phyloP scores from a whole-genome alignment of 148 eudicot genomes.

The Camellia japonica region DNA sequence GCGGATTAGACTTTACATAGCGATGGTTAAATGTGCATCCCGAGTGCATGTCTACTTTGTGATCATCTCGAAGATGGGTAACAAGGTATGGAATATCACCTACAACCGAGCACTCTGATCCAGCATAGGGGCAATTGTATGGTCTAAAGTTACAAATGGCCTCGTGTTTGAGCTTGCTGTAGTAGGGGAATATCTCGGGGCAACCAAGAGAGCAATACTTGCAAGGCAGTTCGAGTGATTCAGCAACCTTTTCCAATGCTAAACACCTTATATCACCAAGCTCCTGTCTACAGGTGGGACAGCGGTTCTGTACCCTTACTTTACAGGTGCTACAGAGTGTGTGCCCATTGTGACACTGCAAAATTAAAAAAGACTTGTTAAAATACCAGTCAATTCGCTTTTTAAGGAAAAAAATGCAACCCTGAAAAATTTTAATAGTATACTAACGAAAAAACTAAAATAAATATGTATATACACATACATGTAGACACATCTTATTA shows the following conservation, averaged over 20 bases:
- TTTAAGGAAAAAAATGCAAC: not conserved
- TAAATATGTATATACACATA: not conserved
- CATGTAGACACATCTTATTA: not conserved
- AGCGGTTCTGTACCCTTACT: conserved; percentile 75
- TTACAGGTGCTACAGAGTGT: conserved; percentile 86
- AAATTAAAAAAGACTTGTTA: conserved; percentile 12
- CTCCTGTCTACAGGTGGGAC: conserved; percentile 85
- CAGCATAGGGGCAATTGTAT: conserved; percentile 82
- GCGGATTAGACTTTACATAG: conserved; percentile 87
- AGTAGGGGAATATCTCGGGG: conserved; percentile 81
- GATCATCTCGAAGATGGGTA: conserved; percentile 75
- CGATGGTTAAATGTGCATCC: conserved; percentile 92
- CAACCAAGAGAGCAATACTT: conserved; percentile 70
- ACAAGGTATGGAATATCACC: conserved; percentile 77
- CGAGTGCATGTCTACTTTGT: conserved; percentile 90
- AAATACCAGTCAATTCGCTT: not conserved
- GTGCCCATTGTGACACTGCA: conserved; percentile 87
- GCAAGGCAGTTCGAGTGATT: conserved; percentile 87
- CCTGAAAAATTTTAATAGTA: not conserved
- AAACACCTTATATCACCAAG: conserved; percentile 87
- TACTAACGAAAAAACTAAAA: not conserved
- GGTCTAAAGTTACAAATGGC: conserved; percentile 81
- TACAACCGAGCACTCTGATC: conserved; percentile 70
- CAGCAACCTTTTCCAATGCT: conserved; percentile 82
- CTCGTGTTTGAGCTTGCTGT: conserved; percentile 82